phyloP scores from a whole-genome alignment of 1,139 yeast species.

The Nakaseomyces sp. region DNA sequence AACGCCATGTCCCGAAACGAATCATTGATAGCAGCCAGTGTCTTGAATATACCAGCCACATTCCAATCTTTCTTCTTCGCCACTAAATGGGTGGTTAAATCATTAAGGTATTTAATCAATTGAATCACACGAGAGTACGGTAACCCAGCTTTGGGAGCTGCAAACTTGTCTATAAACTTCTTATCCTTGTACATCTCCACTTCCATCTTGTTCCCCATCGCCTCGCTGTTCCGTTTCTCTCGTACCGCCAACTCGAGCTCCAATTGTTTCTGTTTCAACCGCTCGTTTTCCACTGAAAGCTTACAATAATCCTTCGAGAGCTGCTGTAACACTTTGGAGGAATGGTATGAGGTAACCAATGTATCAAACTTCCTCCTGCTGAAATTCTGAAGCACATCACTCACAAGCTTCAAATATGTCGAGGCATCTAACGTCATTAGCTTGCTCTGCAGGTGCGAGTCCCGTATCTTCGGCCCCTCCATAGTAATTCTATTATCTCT shows the following conservation, averaged over 20 bases:
- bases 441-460: slow-evolving; percentile 1
- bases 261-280: slow-evolving; percentile 27
- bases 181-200: neutral
- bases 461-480: neutral
- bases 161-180: neutral
- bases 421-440: neutral
- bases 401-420: neutral
- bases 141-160: slow-evolving; percentile 1
- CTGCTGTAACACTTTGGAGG: neutral
- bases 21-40: neutral
- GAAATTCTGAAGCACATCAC: slow-evolving; percentile 1
- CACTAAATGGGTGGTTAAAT: slow-evolving; percentile 5
- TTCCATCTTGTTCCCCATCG: slow-evolving; percentile 38
- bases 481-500: neutral
- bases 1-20: neutral
- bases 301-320: slow-evolving; percentile 8
- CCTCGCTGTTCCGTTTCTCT: slow-evolving; percentile 29
- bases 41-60: slow-evolving; percentile 2
- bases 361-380: neutral
- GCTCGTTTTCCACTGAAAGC: slow-evolving; percentile 31
- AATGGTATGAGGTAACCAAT: neutral
- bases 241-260: slow-evolving; percentile 27
- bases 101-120: slow-evolving; percentile 44
- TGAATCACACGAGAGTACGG: slow-evolving; percentile 36
- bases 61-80: slow-evolving; percentile 1